A percentile compares a stretch with the other conserved stretches of the same genome.
Evolutionary conservation across 768 basidiomycete species (phyloP).

Genomic region (Kwoniella dejecticola): DNA sequence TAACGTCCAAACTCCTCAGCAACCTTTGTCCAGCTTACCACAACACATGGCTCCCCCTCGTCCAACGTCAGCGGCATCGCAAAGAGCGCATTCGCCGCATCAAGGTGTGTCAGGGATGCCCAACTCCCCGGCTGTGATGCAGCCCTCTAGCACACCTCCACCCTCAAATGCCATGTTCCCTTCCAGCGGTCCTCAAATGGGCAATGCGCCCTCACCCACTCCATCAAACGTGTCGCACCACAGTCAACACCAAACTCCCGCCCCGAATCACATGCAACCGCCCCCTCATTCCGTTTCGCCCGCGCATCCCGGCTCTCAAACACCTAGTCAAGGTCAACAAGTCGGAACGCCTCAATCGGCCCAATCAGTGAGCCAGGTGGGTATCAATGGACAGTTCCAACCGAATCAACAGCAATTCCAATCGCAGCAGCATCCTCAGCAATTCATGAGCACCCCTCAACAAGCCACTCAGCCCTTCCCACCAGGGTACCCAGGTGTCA

Average conservation of each 20-base stretch:
- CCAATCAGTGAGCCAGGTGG: slow-evolving; percentile 13
- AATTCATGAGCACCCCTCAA: slow-evolving; percentile 4
- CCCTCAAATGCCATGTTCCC: slow-evolving; percentile 22
- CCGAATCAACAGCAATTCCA: slow-evolving; percentile 3
- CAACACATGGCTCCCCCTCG: slow-evolving; percentile 48
- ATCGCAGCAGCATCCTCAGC: neutral
- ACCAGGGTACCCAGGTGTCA: neutral
- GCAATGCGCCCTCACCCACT: slow-evolving; percentile 31
- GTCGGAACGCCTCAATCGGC: slow-evolving; percentile 8
- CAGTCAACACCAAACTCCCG: slow-evolving; percentile 28
- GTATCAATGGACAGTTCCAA: slow-evolving; percentile 14
- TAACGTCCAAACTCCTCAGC: slow-evolving; percentile 27
- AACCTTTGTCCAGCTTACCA: slow-evolving; percentile 40
- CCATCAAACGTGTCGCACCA: slow-evolving; percentile 36
- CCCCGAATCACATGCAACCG: slow-evolving; percentile 2
- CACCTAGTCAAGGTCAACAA: slow-evolving; percentile 17
- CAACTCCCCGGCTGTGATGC: slow-evolving; percentile 19
- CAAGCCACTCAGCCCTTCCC: slow-evolving; percentile 4
- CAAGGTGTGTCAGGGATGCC: slow-evolving; percentile 19
- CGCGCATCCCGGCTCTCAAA: slow-evolving; percentile 14
- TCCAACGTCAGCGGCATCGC: slow-evolving; percentile 46
- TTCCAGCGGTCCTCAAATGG: slow-evolving; percentile 1
- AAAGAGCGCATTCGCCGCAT: slow-evolving; percentile 40
- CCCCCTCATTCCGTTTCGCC: slow-evolving; percentile 17
- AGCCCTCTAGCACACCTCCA: slow-evolving; percentile 23